Evolutionary conservation across 306 rosid species (phyloP).

Genomic region (Prunus fruticosa): DNA sequence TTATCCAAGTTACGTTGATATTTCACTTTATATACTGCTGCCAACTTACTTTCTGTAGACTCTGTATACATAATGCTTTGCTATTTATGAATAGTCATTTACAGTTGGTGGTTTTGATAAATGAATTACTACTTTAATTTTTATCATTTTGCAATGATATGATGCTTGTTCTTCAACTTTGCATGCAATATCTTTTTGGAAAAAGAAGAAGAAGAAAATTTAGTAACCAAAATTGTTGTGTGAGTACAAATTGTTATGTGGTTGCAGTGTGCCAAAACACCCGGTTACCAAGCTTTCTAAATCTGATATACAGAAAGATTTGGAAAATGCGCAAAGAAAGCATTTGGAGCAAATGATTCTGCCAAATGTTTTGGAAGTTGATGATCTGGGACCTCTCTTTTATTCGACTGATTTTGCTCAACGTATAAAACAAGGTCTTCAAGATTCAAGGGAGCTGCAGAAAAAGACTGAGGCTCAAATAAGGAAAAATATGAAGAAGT

Average conservation of each 20-base stretch:
- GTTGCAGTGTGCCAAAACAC: slow-evolving; percentile 56
- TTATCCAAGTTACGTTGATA: neutral
- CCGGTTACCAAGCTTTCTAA: slow-evolving; percentile 63
- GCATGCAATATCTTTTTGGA: neutral
- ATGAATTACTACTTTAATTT: neutral
- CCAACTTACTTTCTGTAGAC: neutral
- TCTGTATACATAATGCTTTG: neutral
- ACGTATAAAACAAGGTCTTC: slow-evolving; percentile 52
- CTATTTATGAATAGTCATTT: neutral
- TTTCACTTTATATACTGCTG: neutral
- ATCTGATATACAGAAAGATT: slow-evolving; percentile 65
- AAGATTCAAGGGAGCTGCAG: slow-evolving; percentile 77
- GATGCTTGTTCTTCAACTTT: neutral
- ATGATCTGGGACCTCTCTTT: slow-evolving; percentile 57
- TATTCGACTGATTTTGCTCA: slow-evolving; percentile 59
- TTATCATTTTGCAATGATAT: neutral
- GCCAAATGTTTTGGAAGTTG: slow-evolving; percentile 64
- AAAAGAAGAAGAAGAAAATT: slow-evolving; percentile 9
- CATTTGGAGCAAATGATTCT: slow-evolving; percentile 70
- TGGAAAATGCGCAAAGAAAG: slow-evolving; percentile 72
- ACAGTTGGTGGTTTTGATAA: neutral
- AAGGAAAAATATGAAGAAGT: slow-evolving; percentile 63
- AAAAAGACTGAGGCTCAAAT: slow-evolving; percentile 52
- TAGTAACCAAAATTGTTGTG: slow-evolving; percentile 24
- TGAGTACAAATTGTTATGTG: slow-evolving; percentile 32